Percentiles rank a stretch among this genome's conserved stretches.
Evolutionary conservation across 768 basidiomycete genomes (phyloP).

Genomic region (Pulveroboletus frians): DNA sequence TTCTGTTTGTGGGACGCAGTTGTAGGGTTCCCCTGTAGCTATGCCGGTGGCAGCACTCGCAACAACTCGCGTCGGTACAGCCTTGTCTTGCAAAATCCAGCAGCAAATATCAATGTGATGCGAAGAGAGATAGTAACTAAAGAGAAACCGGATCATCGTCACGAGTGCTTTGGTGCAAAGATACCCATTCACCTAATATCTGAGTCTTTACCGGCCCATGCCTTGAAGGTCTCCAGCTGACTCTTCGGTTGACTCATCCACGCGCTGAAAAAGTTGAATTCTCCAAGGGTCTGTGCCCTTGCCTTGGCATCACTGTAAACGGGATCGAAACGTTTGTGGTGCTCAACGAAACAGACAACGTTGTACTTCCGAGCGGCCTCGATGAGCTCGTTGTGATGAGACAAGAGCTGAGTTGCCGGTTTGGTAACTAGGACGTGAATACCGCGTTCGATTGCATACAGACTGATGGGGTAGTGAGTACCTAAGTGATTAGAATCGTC

Average conservation of each 20-base stretch:
- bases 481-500: slow-evolving; percentile 33
- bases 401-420: slow-evolving; percentile 82
- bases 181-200: slow-evolving; percentile 64
- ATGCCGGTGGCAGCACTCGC: slow-evolving; percentile 90
- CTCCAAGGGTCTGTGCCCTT: slow-evolving; percentile 69
- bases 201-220: slow-evolving; percentile 93
- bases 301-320: slow-evolving; percentile 89
- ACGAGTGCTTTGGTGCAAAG: background rate
- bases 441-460: slow-evolving; percentile 80
- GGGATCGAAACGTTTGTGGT: slow-evolving; percentile 89
- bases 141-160: background rate
- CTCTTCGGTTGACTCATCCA: slow-evolving; percentile 99
- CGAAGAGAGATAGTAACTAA: slow-evolving; percentile 90
- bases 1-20: slow-evolving; percentile 81
- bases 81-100: slow-evolving; percentile 76
- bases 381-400: slow-evolving; percentile 77
- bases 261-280: slow-evolving; percentile 93
- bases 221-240: slow-evolving; percentile 90
- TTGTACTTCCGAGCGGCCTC: slow-evolving; percentile 72
- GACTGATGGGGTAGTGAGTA: slow-evolving; percentile 81
- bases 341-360: slow-evolving; percentile 90
- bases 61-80: slow-evolving; percentile 77
- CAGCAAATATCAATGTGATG: slow-evolving; percentile 90
- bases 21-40: slow-evolving; percentile 83
- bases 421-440: slow-evolving; percentile 92